Evolutionary conservation across 2,329 filamentous ascomycete species (phyloP), one percentile per base, ranked within the genome.

Genomic region (Pseudogymnoascus sp.): DNA sequence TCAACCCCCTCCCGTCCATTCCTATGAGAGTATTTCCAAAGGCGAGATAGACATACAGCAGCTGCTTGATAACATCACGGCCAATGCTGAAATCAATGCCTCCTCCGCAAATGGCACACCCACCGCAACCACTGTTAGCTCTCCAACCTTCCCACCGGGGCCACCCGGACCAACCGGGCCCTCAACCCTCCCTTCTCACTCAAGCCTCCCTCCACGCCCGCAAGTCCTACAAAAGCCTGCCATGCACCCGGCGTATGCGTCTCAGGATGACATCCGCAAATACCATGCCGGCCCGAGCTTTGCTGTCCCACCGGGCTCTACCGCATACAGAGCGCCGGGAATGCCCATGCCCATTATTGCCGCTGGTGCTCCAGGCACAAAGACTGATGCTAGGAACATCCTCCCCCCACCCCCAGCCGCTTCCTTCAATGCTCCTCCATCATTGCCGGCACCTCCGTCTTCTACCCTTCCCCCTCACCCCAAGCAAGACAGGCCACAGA

Each of bases 1-100:
- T 59, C 55, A 35, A 38, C 16, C 55, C 28, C 25, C 49, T 58
- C 62, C 64, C 36, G 23, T 23, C 42, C 42, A 52, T 30, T 52
- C 42, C 23, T 69, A 69, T 70, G 68, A 72, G 59, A 68, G 69
- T 64, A 63, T 68, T 61, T 33, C 67, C 42, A 70, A 66, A 65
- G 70, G 67, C 64, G 72, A 67, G 41, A 72, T 73, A 69, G 72
- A 73, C 62, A 74, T 74, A 38, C 72, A 74, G 63, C 72, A 72
- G 61, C 65, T 74, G 61, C 65, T 74, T 64, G 72, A 74, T 66
- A 73, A 72, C 62, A 74, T 74, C 62, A 73, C 72, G 61, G 72
- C 72, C 38, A 74, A 72, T 69, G 72, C 72, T 61, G 71, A 72
- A 62, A 71, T 69, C 61, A 71, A 69, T 67, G 71, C 69, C 55